Evolutionary conservation across 2,329 filamentous ascomycete genomes (phyloP).

Genomic region (Aspergillus aculeatus): DNA sequence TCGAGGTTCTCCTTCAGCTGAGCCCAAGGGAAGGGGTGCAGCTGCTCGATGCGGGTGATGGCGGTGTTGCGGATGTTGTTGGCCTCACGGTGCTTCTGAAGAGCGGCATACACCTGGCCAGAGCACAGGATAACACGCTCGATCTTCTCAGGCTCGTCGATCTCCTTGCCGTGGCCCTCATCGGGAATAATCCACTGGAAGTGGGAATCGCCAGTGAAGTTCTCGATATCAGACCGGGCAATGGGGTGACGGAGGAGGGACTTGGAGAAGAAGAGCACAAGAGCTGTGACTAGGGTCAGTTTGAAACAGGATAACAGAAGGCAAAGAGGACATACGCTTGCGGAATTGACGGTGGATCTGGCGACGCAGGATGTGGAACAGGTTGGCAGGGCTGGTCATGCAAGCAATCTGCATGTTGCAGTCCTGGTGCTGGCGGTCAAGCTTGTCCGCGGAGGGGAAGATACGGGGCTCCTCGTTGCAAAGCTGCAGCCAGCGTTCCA

Average conservation of each 20-base stretch:
- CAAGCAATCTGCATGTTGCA: conserved; percentile 99
- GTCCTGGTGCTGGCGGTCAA: conserved; percentile 96
- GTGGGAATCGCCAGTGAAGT: conserved; percentile 86
- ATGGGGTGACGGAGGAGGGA: conserved; percentile 90
- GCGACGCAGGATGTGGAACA: conserved; percentile 93
- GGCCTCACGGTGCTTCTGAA: conserved; percentile 85
- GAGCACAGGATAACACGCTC: conserved; percentile 92
- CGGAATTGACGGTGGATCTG: conserved; percentile 99
- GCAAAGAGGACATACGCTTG: conserved; percentile 70
- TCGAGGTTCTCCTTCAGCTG: conserved; percentile 96
- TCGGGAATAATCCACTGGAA: conserved; percentile 98
- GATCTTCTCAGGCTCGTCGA: conserved; percentile 80
- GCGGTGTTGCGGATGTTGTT: conserved; percentile 87
- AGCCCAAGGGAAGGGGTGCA: conserved; percentile 98
- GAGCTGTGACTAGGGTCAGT: conserved; percentile 54
- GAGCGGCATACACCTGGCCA: conserved; percentile 87
- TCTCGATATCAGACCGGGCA: conserved; percentile 83
- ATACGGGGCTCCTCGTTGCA: conserved; percentile 96
- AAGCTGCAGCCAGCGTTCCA: conserved; percentile 95
- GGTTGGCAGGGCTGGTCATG: conserved; percentile 92
- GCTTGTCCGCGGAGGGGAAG: conserved; percentile 83
- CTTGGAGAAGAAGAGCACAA: conserved; percentile 98
- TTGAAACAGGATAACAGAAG: not conserved
- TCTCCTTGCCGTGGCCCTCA: conserved; percentile 72
- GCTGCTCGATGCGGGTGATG: conserved; percentile 92